Evolutionary conservation across 768 basidiomycete species (phyloP).

Genomic region (Trametes villosa): DNA sequence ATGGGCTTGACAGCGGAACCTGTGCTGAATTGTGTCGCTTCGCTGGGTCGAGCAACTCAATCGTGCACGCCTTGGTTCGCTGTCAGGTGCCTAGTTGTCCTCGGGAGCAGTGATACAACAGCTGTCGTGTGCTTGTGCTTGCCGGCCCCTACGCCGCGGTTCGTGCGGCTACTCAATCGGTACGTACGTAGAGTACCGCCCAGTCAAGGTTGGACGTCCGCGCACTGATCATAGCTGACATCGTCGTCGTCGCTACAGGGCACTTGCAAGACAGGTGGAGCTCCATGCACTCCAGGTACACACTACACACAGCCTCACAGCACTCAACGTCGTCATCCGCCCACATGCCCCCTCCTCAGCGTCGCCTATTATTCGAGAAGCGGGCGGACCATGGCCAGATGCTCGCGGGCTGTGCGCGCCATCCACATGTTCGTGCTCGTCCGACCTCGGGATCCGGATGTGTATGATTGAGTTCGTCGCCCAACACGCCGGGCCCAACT

Average conservation of each 20-base stretch:
- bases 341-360: too few relatives aligned
- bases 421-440: background rate
- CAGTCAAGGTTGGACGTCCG: background rate
- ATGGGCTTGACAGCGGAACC: background rate
- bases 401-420: background rate
- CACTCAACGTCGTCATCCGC: too few relatives aligned
- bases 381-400: background rate
- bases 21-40: background rate
- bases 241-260: background rate
- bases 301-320: too few relatives aligned
- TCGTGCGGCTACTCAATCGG: too few relatives aligned
- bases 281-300: too few relatives aligned
- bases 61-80: background rate
- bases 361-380: background rate
- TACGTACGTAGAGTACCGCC: too few relatives aligned
- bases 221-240: too few relatives aligned
- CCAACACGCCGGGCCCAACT: background rate
- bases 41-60: background rate
- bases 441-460: background rate
- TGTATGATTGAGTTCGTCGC: background rate
- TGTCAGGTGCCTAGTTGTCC: background rate
- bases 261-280: too few relatives aligned
- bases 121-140: background rate
- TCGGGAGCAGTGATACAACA: background rate
- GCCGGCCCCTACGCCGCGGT: too few relatives aligned